Conservation (phyloP, 2,329 filamentous ascomycete species). For the Colletotrichum gloeosporioides region DNA sequence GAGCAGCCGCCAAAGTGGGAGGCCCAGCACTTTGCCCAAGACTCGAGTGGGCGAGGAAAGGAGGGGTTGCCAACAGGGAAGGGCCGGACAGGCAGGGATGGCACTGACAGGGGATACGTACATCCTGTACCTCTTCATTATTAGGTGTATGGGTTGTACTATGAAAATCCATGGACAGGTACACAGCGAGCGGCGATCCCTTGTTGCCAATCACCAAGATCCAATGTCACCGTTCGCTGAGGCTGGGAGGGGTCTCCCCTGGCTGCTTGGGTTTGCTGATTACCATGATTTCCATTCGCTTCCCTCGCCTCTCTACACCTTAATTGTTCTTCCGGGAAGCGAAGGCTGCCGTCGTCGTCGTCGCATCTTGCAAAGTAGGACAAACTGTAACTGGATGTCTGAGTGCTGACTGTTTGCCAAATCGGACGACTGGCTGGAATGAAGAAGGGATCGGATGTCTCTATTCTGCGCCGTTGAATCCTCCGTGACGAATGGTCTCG, state of each 20-base stretch:
- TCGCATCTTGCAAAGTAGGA: background rate
- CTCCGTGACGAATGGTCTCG: background rate
- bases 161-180: slow-evolving; percentile 8
- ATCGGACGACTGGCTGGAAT: background rate
- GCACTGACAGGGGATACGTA: background rate
- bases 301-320: background rate
- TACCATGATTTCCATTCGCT: slow-evolving; percentile 17
- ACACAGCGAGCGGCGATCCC: background rate
- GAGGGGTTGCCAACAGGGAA: slow-evolving; percentile 4
- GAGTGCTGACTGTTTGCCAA: background rate
- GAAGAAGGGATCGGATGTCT: background rate
- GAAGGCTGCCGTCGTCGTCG: background rate
- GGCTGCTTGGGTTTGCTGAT: slow-evolving; percentile 1
- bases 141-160: background rate
- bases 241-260: slow-evolving; percentile 9
- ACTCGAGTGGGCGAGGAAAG: background rate
- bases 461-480: background rate
- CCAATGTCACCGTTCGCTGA: slow-evolving; percentile 5
- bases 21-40: background rate
- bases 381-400: background rate
- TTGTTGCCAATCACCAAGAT: slow-evolving; percentile 10
- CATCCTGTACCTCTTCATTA: background rate
- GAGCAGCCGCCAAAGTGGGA: background rate
- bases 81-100: background rate
- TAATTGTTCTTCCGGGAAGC: background rate